These are phyloP conservation scores for Ulota crispa DNA, from an alignment of 225 moss, liverwort and hornwort species.

Conservation along the genomic window DNA sequence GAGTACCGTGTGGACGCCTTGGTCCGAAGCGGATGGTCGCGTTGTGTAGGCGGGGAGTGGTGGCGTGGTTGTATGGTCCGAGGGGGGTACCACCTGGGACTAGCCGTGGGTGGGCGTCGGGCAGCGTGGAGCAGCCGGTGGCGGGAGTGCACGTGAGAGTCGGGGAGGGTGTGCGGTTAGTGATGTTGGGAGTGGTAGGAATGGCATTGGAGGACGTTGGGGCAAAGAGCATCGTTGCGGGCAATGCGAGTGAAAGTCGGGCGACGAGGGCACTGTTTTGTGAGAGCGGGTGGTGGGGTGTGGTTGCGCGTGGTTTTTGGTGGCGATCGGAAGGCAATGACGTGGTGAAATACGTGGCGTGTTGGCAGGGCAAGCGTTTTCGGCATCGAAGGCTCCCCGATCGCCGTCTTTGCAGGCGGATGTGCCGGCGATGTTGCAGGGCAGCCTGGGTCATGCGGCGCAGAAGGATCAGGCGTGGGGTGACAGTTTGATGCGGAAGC, in stretches of 20 bases:
- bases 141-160: background rate
- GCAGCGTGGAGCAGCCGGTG: background rate
- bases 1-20: background rate
- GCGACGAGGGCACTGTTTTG: background rate
- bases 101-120: background rate
- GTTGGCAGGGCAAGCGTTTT: slow-evolving; percentile 39
- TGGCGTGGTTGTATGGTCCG: background rate
- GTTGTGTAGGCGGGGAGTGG: background rate
- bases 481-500: slow-evolving; percentile 63
- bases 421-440: slow-evolving; percentile 39
- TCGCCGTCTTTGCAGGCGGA: slow-evolving; percentile 43
- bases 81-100: background rate
- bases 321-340: background rate
- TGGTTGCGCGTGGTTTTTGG: background rate
- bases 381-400: slow-evolving; percentile 37
- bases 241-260: background rate
- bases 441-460: slow-evolving; percentile 28
- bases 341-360: background rate
- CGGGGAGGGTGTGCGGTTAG: background rate
- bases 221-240: background rate
- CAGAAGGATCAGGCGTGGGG: slow-evolving; percentile 75
- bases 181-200: background rate
- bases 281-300: background rate
- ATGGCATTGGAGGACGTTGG: background rate
- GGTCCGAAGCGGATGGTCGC: background rate